These are phyloP conservation scores for Aeschynomene evenia DNA, from an alignment of 306 rosid species.

Conservation along the genomic window DNA sequence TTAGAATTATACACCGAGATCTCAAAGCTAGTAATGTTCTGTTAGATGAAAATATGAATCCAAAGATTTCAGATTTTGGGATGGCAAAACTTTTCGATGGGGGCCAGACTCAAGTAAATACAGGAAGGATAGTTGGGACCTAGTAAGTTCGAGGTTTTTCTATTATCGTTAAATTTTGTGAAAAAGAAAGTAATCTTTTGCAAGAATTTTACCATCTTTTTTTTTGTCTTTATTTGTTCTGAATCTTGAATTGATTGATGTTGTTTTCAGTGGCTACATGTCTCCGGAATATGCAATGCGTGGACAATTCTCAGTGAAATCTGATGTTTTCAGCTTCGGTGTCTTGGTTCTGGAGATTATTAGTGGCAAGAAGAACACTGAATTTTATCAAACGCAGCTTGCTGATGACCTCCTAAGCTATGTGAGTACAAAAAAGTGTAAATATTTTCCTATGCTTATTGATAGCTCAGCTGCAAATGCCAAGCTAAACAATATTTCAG, in stretches of 20 bases:
- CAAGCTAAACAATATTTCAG: background rate
- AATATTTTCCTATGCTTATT: background rate
- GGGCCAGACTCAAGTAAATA: conserved; percentile 49
- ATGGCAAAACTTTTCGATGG: conserved; percentile 52
- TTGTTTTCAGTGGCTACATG: conserved; percentile 46
- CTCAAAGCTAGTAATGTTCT: conserved; percentile 65
- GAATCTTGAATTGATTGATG: background rate
- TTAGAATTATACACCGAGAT: conserved; percentile 66
- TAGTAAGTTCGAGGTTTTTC: conserved; percentile 44
- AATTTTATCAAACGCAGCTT: conserved; percentile 17
- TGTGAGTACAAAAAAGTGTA: conserved; percentile 38
- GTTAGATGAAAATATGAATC: conserved; percentile 48
- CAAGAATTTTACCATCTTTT: background rate
- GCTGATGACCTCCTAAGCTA: conserved; percentile 43
- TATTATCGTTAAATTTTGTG: background rate
- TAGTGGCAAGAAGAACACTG: conserved; percentile 47
- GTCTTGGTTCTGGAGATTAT: conserved; percentile 49
- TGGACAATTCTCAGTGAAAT: conserved; percentile 44
- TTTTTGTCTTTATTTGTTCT: background rate
- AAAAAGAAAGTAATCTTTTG: background rate
- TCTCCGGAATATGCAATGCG: conserved; percentile 55
- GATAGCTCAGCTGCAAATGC: background rate
- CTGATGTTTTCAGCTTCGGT: conserved; percentile 51
- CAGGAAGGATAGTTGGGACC: conserved; percentile 57
- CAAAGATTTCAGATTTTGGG: conserved; percentile 78